Base-by-base conservation (phyloP, 1,139 yeast genomes). In the Diutina rugosa region DNA sequence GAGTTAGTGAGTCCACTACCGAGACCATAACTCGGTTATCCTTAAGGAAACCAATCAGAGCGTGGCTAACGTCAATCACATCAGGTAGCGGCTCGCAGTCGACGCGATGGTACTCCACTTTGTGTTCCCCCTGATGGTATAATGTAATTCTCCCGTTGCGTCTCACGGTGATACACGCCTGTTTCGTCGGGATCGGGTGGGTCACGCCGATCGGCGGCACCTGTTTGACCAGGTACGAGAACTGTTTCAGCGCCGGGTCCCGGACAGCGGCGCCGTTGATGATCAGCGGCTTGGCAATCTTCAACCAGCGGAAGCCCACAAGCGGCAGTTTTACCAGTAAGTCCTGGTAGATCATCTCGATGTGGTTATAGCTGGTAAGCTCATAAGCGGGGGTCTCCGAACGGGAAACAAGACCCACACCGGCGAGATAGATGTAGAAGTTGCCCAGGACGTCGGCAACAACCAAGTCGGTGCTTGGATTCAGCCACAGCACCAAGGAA, bases 91-190 rank as follows among this genome's bases (percentile, higher is more conserved):
- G 44, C 5, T 49, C 53, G 21, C 53, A 49, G 16, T 49, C 44
- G 51, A 77, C 63, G 45, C 61, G 59, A 58, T 74, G 74, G 63
- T 81, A 83, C 59, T 82, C 87, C 14, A 81, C 77, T 56, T 80
- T 78, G 63, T 80, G 84, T 60, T 80, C 85, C 18, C 84, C 82
- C 63, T 84, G 90, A 64, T 79, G 82, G 68, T 81, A 81, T 46
- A 84, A 65, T 49, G 79, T 70, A 46, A 87, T 65, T 55, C 75
- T 73, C 1, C 95, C 96, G 62, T 84, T 81, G 57, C 77, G 75
- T 52, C 95, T 74, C 44, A 89, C 70, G 0, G 82, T 82, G 44
- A 87, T 69, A 63, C 90, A 84, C 1, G 93, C 95, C 61, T 87
- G 88, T 61, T 85, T 86, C 6, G 85, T 77, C 6, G 78, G 69